Base-by-base conservation (phyloP, 805 yeast species). In the Yamadazyma sp. region DNA sequence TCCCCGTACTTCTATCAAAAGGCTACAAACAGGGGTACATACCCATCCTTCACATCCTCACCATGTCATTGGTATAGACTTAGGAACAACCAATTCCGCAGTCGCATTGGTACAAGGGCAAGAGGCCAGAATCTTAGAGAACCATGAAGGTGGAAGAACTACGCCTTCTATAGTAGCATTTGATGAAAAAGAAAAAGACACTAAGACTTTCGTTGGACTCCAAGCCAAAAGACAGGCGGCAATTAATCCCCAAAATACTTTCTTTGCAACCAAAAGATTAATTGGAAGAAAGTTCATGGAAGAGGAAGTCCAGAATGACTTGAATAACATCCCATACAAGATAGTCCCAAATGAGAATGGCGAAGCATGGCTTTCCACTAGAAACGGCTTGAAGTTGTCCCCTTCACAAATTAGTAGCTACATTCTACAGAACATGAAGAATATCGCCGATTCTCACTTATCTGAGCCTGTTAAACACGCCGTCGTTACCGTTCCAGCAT, bases 11-110 rank as follows among this genome's bases (percentile, higher is more conserved):
- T n/a, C n/a, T n/a, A n/a, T n/a, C n/a, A n/a, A n/a, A n/a, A n/a
- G n/a, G n/a, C n/a, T n/a, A n/a, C n/a, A n/a, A n/a, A n/a, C n/a
- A n/a, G n/a, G n/a, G n/a, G n/a, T n/a, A n/a, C n/a, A n/a, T n/a
- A n/a, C n/a, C n/a, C n/a, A n/a, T n/a, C n/a, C 13, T 37, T 24
- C 40, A 30, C 12, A 17, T 35, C 8, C 31, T 13, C 46, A 38
- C 28, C 32, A 27, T 21, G 47, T 83, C 4, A 77, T 83, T 34
- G 95, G 95, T 41, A 84, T 85, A 46, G 95, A 85, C 60, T 61
- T 85, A 40, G 95, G 95, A 18, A 85, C 95, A 15, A 85, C 95
- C 29, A 85, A 85, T 62, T 83, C 91, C 29, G 95, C 93, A 2
- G 91, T 84, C 21, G 95, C 95, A 8, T 67, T 82, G 39, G 80